These are phyloP conservation scores for Solanum arcanum DNA, from an alignment of 257 asterid species.

Conservation along the genomic window DNA sequence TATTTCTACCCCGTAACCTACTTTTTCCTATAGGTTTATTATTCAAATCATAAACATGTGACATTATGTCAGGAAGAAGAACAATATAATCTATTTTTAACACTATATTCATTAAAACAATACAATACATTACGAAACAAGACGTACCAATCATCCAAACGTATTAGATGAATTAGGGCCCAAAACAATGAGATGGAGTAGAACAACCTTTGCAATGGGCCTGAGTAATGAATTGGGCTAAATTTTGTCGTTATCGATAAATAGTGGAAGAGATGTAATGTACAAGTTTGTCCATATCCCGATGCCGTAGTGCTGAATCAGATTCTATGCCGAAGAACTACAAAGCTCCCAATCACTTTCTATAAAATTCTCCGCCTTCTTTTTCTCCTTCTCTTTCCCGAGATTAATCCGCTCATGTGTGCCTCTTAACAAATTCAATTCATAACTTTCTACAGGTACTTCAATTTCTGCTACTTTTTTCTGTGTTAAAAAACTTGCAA, in stretches of 20 bases:
- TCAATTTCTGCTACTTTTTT: neutral
- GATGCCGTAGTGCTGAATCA: constrained; percentile 16
- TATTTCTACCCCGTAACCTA: no score
- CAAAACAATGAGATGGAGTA: neutral
- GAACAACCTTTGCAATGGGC: neutral
- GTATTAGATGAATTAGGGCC: neutral
- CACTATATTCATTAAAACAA: no score
- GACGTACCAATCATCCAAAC: no score
- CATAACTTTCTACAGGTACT: neutral
- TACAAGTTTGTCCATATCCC: constrained; percentile 4
- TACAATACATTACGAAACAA: no score
- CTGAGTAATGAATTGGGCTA: neutral
- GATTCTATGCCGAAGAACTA: neutral
- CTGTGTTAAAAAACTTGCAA: neutral
- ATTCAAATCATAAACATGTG: no score
- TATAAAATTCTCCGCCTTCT: neutral
- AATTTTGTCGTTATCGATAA: neutral
- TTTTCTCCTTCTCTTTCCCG: neutral
- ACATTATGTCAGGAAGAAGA: no score
- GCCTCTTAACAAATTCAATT: neutral
- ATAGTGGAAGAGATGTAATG: neutral
- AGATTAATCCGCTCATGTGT: neutral
- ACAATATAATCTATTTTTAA: no score
- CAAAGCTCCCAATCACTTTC: constrained; percentile 8
- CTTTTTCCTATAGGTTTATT: no score